Percentiles rank a stretch among this genome's conserved stretches.
These are phyloP conservation scores for Paramecium primaurelia DNA, from an alignment of 73 alveolate species.

Conservation along the genomic window DNA sequence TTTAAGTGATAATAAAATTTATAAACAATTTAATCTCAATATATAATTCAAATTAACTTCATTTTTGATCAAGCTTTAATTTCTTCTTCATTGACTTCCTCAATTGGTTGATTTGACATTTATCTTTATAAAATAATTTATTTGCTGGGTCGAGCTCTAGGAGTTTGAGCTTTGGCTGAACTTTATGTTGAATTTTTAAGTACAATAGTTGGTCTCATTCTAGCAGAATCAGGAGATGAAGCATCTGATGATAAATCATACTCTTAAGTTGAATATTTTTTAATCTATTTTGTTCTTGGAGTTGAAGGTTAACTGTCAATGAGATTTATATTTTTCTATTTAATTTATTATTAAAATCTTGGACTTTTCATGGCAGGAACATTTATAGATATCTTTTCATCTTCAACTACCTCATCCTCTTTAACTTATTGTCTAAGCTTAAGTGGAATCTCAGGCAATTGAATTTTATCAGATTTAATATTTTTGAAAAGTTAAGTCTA, in stretches of 20 bases:
- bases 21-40: background rate
- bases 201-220: background rate
- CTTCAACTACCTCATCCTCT: conserved; percentile 5
- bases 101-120: background rate
- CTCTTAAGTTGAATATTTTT: conserved; percentile 12
- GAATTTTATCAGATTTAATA: background rate
- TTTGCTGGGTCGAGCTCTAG: background rate
- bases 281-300: background rate
- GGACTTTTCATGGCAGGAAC: conserved; percentile 23
- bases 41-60: background rate
- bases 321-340: background rate
- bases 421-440: background rate
- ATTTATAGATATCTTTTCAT: background rate
- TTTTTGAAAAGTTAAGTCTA: background rate
- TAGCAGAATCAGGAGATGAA: conserved; percentile 20
- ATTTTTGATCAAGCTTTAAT: background rate
- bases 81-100: background rate
- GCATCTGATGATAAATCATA: background rate
- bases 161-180: background rate
- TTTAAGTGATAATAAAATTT: background rate
- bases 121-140: background rate
- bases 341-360: background rate
- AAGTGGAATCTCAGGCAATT: background rate
- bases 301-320: background rate
- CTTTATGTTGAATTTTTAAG: background rate